These are phyloP conservation scores for Arthrobotrys iridis DNA, from an alignment of 2,329 filamentous ascomycete species.

Conservation along the genomic window DNA sequence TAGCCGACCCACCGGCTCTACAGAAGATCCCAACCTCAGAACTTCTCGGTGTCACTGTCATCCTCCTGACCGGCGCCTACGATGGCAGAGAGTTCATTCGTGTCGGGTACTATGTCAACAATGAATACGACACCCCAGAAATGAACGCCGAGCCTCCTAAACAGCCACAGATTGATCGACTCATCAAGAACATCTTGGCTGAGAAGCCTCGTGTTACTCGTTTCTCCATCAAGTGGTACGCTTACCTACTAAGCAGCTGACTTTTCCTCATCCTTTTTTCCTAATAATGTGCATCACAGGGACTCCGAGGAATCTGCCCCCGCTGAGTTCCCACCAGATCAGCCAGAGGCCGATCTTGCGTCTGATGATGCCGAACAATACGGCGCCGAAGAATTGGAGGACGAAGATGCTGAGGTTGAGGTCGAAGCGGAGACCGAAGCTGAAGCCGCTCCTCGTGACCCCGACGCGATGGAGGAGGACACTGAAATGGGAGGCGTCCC, in stretches of 20 bases:
- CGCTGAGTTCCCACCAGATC: slow-evolving; percentile 94
- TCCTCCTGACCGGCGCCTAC: slow-evolving; percentile 95
- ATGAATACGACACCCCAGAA: slow-evolving; percentile 95
- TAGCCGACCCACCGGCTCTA: slow-evolving; percentile 91
- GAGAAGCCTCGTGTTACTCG: slow-evolving; percentile 97
- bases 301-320: slow-evolving; percentile 97
- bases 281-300: slow-evolving; percentile 66
- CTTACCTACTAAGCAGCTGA: slow-evolving; percentile 51
- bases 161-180: slow-evolving; percentile 91
- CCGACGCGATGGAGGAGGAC: slow-evolving; percentile 69
- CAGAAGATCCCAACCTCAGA: slow-evolving; percentile 91
- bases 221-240: slow-evolving; percentile 98
- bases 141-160: slow-evolving; percentile 87
- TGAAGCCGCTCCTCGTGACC: slow-evolving; percentile 58
- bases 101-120: slow-evolving; percentile 99
- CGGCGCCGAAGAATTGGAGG: slow-evolving; percentile 78
- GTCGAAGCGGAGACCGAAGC: slow-evolving; percentile 65
- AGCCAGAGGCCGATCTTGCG: slow-evolving; percentile 89
- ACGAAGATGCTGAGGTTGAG: slow-evolving; percentile 76
- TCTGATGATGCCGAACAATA: slow-evolving; percentile 87
- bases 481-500: slow-evolving; percentile 77
- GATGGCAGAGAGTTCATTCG: slow-evolving; percentile 96
- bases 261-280: neutral
- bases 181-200: slow-evolving; percentile 88
- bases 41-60: slow-evolving; percentile 95